Base-by-base conservation (phyloP, 257 asterid genomes). In the Handroanthus guayacan region DNA sequence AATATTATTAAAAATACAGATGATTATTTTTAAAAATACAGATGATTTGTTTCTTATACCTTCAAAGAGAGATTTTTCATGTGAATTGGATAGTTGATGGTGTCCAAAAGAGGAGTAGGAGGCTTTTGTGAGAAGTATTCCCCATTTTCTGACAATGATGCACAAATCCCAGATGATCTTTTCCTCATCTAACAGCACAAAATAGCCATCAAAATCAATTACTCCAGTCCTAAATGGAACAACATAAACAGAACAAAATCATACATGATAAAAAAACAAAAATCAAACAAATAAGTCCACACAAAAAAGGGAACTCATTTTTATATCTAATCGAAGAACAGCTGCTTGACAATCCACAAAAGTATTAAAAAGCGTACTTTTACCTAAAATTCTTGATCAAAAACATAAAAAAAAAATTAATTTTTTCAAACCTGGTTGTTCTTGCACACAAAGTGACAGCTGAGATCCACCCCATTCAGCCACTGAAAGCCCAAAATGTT, bases 41-140 rank as follows among this genome's bases (percentile, higher is more conserved):
- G 3, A 2, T 13, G 3, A 13, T 52, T 16, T 37, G 55, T 54
- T 6, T 13, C 1, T 13, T 69, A 5, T 80, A 95, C 99, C 99
- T 95, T 95, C 7, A 75, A 38, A 16, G 99, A 92, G 34, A 95
- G 97, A 81, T 92, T 95, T 76, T 95, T 95, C 96, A 92, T 89
- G 84, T 95, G 99, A 82, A 95, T 85, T 18, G 99, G 99, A 79
- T 87, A 92, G 81, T 92, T 92, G 74, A 95, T 82, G 2, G 98
- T 95, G 86, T 95, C 99, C 87, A 95, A 62, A 69, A 95, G 90
- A 62, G 99, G 99, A 77, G 99, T 95, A 64, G 96, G 98, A 25
- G 99, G 99, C 78, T 89, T 88, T 79, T 95, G 96, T 2, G 97
- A 88, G 81, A 80, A 85, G 80, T 95, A 95, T 80, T 95, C 98